phyloP scores from a whole-genome alignment of 2,329 filamentous ascomycete genomes.

The Aureobasidium pullulans region DNA sequence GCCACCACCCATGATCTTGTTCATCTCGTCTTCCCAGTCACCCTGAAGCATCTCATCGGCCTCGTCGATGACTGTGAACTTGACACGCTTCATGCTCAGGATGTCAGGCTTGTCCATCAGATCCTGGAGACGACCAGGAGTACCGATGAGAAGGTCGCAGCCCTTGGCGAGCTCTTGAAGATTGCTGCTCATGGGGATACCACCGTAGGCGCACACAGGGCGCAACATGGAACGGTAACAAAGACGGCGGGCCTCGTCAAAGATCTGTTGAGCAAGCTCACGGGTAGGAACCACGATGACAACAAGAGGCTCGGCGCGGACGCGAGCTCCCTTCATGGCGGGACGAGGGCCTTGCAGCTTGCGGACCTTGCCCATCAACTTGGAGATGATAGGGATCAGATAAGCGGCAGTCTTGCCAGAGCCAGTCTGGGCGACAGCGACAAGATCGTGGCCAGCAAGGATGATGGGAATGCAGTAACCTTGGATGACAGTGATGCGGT shows the following conservation, averaged over 20 bases:
- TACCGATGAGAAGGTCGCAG: slow-evolving; percentile 82
- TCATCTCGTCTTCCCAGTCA: slow-evolving; percentile 72
- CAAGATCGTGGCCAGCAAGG: slow-evolving; percentile 67
- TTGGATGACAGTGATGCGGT: slow-evolving; percentile 76
- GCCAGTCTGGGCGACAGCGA: slow-evolving; percentile 87
- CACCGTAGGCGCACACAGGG: slow-evolving; percentile 83
- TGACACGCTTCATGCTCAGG: slow-evolving; percentile 67
- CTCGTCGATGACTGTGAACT: slow-evolving; percentile 77
- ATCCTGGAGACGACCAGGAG: slow-evolving; percentile 77
- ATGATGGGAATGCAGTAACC: slow-evolving; percentile 77
- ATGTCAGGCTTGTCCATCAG: slow-evolving; percentile 67
- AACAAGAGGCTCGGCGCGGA: slow-evolving; percentile 79
- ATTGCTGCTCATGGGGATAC: slow-evolving; percentile 64
- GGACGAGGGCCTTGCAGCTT: slow-evolving; percentile 75
- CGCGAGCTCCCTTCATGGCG: slow-evolving; percentile 38
- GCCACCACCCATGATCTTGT: slow-evolving; percentile 69
- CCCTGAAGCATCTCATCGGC: slow-evolving; percentile 82
- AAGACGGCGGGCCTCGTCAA: slow-evolving; percentile 84
- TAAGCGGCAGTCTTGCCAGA: slow-evolving; percentile 96
- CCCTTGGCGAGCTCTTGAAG: slow-evolving; percentile 67
- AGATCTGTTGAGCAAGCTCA: slow-evolving; percentile 89
- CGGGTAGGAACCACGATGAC: slow-evolving; percentile 79
- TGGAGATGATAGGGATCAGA: slow-evolving; percentile 78
- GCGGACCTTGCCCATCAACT: slow-evolving; percentile 92
- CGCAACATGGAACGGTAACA: slow-evolving; percentile 94